These are phyloP conservation scores for Phlegmacium glaucopus DNA, from an alignment of 768 basidiomycete genomes.

Conservation along the genomic window DNA sequence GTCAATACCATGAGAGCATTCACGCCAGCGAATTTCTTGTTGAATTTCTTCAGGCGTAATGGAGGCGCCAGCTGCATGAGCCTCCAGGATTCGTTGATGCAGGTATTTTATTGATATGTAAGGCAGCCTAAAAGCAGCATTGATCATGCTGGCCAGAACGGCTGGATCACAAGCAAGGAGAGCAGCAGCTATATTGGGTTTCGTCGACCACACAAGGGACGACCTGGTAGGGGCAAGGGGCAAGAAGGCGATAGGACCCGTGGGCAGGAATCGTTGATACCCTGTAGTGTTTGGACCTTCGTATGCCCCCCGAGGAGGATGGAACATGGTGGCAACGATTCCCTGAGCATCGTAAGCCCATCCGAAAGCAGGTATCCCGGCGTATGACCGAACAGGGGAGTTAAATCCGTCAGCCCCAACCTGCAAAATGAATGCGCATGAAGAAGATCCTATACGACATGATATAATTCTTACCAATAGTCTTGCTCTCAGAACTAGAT, in stretches of 20 bases:
- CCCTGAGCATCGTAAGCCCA: conserved; percentile 91
- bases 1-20: conserved; percentile 65
- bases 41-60: conserved; percentile 47
- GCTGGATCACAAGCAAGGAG: conserved; percentile 62
- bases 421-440: conserved; percentile 31
- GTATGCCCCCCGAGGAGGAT: conserved; percentile 61
- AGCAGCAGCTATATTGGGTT: conserved; percentile 68
- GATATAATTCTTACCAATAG: conserved; percentile 55
- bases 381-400: conserved; percentile 87
- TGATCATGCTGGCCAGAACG: conserved; percentile 73
- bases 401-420: conserved; percentile 96
- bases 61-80: conserved; percentile 38
- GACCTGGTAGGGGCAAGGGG: conserved; percentile 77
- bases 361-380: conserved; percentile 82
- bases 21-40: conserved; percentile 71
- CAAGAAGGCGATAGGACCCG: conserved; percentile 93
- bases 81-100: conserved; percentile 56
- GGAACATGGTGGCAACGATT: conserved; percentile 84
- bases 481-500: conserved; percentile 61
- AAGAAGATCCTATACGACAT: too few species aligned
- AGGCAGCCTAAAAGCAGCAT: conserved; percentile 87
- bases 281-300: conserved; percentile 73
- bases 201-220: conserved; percentile 94
- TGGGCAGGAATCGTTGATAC: conserved; percentile 92
- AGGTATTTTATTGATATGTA: conserved; percentile 69